These are phyloP conservation scores for Starmerella riodocensis DNA, from an alignment of 805 yeast species.

Conservation along the genomic window DNA sequence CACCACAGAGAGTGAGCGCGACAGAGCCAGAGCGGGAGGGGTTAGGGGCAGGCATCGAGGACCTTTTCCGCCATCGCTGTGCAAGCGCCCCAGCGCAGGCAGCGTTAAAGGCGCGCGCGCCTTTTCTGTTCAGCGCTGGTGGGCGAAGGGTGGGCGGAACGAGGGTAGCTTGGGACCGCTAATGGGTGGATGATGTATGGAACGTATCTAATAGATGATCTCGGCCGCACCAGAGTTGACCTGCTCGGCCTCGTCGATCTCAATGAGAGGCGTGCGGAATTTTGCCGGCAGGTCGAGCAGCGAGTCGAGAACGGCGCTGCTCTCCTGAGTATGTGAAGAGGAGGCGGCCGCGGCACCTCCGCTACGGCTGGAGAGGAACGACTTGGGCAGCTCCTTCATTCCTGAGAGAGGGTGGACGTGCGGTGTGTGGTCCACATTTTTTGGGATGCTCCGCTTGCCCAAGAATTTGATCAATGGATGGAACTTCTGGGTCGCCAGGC, in stretches of 20 bases:
- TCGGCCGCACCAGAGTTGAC: slow-evolving; percentile 79
- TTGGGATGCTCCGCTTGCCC: slow-evolving; percentile 48
- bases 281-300: slow-evolving; percentile 58
- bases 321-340: no score
- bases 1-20: no score
- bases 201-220: slow-evolving; percentile 33
- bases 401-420: slow-evolving; percentile 32
- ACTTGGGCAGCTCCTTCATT: slow-evolving; percentile 29
- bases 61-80: no score
- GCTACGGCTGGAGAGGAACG: slow-evolving; percentile 24
- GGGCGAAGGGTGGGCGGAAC: no score
- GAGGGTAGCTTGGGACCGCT: no score
- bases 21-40: no score
- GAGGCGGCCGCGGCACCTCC: slow-evolving; percentile 19
- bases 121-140: no score
- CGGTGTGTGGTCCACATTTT: slow-evolving; percentile 31
- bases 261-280: slow-evolving; percentile 54
- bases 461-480: slow-evolving; percentile 62
- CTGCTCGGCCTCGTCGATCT: slow-evolving; percentile 58
- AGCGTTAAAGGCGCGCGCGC: no score
- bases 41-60: no score
- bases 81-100: no score
- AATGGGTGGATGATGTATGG: no score
- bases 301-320: slow-evolving; percentile 29
- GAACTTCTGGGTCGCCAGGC: slow-evolving; percentile 7